Percentiles rank a stretch among this genome's conserved stretches.
Evolutionary conservation across 805 yeast species (phyloP).

Genomic region (Ogataea degrootiae): DNA sequence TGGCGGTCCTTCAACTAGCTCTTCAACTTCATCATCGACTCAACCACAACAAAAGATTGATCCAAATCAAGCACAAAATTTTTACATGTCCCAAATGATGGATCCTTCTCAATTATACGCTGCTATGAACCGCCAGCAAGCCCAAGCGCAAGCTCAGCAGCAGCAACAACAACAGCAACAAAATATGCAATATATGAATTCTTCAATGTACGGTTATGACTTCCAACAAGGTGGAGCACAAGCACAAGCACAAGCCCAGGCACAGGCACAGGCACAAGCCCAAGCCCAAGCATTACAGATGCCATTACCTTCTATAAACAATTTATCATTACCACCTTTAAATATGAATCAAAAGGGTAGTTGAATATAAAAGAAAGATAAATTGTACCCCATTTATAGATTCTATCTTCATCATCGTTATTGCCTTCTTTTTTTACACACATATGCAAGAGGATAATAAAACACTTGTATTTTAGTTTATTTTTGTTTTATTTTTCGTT

Average conservation of each 20-base stretch:
- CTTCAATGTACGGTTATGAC: constrained; percentile 18
- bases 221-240: constrained; percentile 10
- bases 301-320: constrained; percentile 27
- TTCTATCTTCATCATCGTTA: not conserved
- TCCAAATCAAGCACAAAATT: constrained; percentile 15
- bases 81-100: constrained; percentile 21
- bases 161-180: constrained; percentile 11
- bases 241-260: constrained; percentile 10
- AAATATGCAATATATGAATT: constrained; percentile 7
- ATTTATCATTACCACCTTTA: constrained; percentile 29
- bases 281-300: constrained; percentile 18
- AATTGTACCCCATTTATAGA: not conserved
- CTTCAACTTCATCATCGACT: not conserved
- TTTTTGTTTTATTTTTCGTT: too few relatives aligned
- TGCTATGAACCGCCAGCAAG: constrained; percentile 21
- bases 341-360: constrained; percentile 25
- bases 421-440: not conserved
- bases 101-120: constrained; percentile 20
- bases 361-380: too few relatives aligned
- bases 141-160: constrained; percentile 13
- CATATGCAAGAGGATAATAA: too few relatives aligned
- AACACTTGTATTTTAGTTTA: too few relatives aligned
- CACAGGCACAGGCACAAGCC: constrained; percentile 14
- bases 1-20: not conserved
- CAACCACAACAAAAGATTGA: constrained; percentile 15